Evolutionary conservation across 1,139 yeast species (phyloP), one percentile per base, ranked within the genome.

Genomic region (Diutina siamensis): DNA sequence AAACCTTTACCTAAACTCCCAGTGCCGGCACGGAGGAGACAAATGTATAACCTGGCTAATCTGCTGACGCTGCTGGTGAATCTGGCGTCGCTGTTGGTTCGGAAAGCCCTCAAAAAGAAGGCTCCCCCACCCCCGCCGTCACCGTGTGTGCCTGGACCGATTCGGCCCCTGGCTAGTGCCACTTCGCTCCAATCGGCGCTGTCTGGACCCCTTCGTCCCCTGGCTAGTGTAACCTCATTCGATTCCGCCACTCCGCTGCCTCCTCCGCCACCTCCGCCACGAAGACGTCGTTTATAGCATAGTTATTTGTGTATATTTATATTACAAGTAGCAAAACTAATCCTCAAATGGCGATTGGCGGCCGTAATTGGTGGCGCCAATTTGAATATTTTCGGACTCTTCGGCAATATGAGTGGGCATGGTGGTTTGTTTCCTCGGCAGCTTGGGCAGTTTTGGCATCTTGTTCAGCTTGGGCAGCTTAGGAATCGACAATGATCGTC

Each of bases 91-190:
- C 32, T 25, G 32, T 38, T 56, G 4, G 52, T 51, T 10, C 54
- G 55, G 33, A 67, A 65, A 48, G 69, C 70, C 5, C 50, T 56
- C 46, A 61, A 53, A 44, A 67, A 66, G 49, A 60, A 56, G 46
- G 67, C 74, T 1, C 74, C 74, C 1, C 71, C 73, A 1, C 74
- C 74, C 1, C 73, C 73, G 5, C 63, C 66, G 2, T 10, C 28
- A 25, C 7, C 28, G n/a, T n/a, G n/a, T n/a, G n/a, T n/a, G n/a
- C n/a, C n/a, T n/a, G n/a, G n/a, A n/a, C n/a, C n/a, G n/a, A n/a
- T n/a, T n/a, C 62, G 60, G 17, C 58, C 59, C 15, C 54, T n/a
- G n/a, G n/a, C n/a, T n/a, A n/a, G n/a, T n/a, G n/a, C n/a, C n/a
- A n/a, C n/a, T n/a, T n/a, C n/a, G n/a, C n/a, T n/a, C n/a, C n/a